Conservation (phyloP, 352 stramenopile species). For the Blastocystis sp. region DNA sequence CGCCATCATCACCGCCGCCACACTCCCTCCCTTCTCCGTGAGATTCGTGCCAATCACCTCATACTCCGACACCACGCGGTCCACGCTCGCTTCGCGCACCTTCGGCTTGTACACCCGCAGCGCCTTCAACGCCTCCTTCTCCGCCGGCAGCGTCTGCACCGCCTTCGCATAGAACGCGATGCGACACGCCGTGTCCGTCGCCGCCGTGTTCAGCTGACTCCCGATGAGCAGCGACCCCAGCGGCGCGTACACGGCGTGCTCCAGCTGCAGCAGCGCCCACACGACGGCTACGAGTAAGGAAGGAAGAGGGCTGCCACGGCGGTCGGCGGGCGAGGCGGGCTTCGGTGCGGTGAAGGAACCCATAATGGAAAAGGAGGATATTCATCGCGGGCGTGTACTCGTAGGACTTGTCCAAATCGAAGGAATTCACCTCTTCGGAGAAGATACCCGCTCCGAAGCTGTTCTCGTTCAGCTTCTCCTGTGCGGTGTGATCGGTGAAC, state of each 20-base stretch:
- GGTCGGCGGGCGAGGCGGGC: neutral
- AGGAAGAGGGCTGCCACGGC: neutral
- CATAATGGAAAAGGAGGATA: conserved; percentile 19
- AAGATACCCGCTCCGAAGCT: conserved; percentile 68
- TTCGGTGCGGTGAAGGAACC: conserved; percentile 26
- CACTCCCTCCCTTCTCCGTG: conserved; percentile 79
- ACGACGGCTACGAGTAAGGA: conserved; percentile 13
- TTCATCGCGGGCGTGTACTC: conserved; percentile 73
- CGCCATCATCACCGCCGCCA: conserved; percentile 45
- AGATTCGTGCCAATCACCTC: conserved; percentile 78
- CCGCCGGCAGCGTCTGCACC: conserved; percentile 42
- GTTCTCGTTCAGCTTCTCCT: conserved; percentile 7
- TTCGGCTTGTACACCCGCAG: conserved; percentile 78
- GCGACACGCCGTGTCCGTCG: conserved; percentile 76
- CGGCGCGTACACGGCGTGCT: conserved; percentile 76
- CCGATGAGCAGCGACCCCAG: conserved; percentile 76
- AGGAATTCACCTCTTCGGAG: conserved; percentile 71
- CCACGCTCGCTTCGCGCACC: conserved; percentile 75
- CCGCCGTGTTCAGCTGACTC: conserved; percentile 77
- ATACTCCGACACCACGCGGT: conserved; percentile 67
- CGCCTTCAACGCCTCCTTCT: conserved; percentile 70
- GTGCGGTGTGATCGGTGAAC: conserved; percentile 49
- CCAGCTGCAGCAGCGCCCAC: conserved; percentile 78
- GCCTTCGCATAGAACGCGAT: conserved; percentile 78
- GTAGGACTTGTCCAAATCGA: conserved; percentile 73